phyloP scores from a whole-genome alignment of 768 basidiomycete genomes.

The Serendipita sp. region DNA sequence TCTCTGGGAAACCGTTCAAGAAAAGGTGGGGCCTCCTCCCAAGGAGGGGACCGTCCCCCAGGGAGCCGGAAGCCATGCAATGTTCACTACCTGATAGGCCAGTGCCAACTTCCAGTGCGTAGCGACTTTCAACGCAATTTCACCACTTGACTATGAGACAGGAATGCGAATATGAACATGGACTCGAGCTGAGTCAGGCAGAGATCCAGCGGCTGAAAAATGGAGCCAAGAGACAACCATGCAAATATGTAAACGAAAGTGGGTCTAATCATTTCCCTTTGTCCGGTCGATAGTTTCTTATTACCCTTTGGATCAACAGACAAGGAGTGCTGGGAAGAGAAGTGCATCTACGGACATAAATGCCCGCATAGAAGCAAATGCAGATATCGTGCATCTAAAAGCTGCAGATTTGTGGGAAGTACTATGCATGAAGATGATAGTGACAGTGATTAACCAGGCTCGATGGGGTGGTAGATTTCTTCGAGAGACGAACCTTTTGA shows the following conservation, averaged over 20 bases:
- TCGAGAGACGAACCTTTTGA: no score
- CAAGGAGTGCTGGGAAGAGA: not conserved
- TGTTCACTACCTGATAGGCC: not conserved
- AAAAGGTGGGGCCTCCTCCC: no score
- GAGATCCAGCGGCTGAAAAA: not conserved
- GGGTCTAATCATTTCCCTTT: not conserved
- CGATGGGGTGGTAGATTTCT: no score
- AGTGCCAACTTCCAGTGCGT: not conserved
- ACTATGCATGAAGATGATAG: not conserved
- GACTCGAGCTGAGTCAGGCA: not conserved
- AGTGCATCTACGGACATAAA: slow-evolving; percentile 2
- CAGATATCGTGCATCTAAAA: not conserved
- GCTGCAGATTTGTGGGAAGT: not conserved
- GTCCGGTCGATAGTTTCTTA: not conserved
- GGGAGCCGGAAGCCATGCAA: not conserved
- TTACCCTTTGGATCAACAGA: not conserved
- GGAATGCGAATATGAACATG: not conserved
- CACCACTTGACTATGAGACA: not conserved
- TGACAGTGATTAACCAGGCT: not conserved
- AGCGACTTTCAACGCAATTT: not conserved
- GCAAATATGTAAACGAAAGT: not conserved
- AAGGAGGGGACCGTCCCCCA: no score
- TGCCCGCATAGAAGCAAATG: not conserved
- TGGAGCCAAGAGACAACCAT: not conserved
- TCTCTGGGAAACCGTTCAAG: no score